Base-by-base conservation (phyloP, 441 rosid species). In the Biscutella laevigata region DNA sequence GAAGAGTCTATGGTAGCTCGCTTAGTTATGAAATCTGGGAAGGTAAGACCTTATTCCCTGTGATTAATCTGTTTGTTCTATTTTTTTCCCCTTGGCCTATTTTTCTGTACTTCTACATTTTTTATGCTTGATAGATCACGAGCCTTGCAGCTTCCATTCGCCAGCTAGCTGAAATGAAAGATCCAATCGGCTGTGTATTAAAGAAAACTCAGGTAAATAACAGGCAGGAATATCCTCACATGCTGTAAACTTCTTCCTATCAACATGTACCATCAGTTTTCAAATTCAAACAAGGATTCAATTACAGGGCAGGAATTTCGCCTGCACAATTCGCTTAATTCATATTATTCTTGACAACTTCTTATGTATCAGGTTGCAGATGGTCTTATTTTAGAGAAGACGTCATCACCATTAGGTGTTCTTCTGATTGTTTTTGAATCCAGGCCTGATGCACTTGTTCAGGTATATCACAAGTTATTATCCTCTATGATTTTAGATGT, bases 121-220 rank as follows among this genome's bases (percentile, higher is more conserved):
- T 34, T 59, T 44, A 50, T 63, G 29, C 51, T 57, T 62, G 53
- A 59, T 84, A 92, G 99, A 80, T 94, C 62, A 72, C 67, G 38
- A 75, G 80, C 73, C 99, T 94, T 64, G 79, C 91, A 24, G 72
- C 74, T 58, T 82, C 92, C 7, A 72, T 94, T 57, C 95, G 96
- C 38, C 71, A 75, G 71, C 90, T 94, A 69, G 99, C 97, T 4
- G 72, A 84, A 74, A 84, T 94, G 99, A 87, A 86, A 67, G 97
- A 94, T 68, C 96, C 97, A 43, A 81, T 94, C 38, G 94, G 99
- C 37, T 73, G 44, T 57, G 75, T 86, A 48, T 69, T 83, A 73
- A 81, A 86, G 77, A 84, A 75, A 84, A 86, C 91, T 24, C 72
- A 94, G 95, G 99, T 94, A 77, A n/a, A n/a, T n/a, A n/a, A n/a